Evolutionary conservation across 306 rosid genomes (phyloP), one percentile per base, ranked within the genome.

Genomic region (Vigna trinervia): DNA sequence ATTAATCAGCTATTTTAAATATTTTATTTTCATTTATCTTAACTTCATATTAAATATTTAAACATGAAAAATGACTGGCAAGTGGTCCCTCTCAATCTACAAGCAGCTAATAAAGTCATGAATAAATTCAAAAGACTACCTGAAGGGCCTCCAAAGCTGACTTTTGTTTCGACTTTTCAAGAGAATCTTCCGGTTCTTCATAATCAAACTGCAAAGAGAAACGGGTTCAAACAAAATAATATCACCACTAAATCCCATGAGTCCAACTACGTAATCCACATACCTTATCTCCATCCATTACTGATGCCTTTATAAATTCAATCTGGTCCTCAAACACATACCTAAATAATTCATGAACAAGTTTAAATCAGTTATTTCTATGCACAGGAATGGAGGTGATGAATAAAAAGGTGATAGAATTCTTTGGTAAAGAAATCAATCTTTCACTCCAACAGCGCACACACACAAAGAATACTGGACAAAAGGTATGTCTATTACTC

Each of bases 281-380:
- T 88, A 94, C 94, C 85, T 87, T 76, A 73, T 95, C 99, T 12
- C 99, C 99, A 58, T 86, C 97, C 87, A 95, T 92, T 48, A 92
- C 97, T 2, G 97, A 84, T 50, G 87, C 94, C 85, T 90, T 95
- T 83, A 95, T 90, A 85, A 95, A 92, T 39, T 92, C 97, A 84
- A 95, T 95, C 82, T 95, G 99, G 80, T 92, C 97, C 87, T 92
- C 99, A 70, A 92, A 95, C 22, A 95, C 99, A 81, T 78, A 89
- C 85, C 96, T 92, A 73, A 73, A 80, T 41, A 86, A 68, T 70
- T 57, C 59, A 43, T 50, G 30, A 64, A 45, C 5, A 63, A 36
- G 57, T 38, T 78, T 69, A 45, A 41, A 86, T 80, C 36, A 81
- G 41, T 78, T 59, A 78, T 63, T 43, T 53, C 61, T 34, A 72